A percentile compares a stretch with the other conserved stretches of the same genome.
phyloP scores from a whole-genome alignment of 108 stramenopile species.

The Cyclostephanos tholiformis region DNA sequence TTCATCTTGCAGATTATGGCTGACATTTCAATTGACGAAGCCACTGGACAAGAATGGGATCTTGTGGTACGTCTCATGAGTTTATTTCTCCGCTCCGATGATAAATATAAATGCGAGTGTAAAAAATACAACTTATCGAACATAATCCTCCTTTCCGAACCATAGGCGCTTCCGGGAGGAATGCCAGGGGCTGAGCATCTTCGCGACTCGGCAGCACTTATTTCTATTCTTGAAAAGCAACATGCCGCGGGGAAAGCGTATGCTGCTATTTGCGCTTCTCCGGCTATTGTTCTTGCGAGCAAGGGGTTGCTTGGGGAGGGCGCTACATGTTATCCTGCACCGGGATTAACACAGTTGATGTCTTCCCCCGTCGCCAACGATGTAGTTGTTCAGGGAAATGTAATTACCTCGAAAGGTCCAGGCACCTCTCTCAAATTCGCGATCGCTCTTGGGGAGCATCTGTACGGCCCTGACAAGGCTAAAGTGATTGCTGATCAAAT shows the following conservation, averaged over 20 bases:
- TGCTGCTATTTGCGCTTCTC: conserved; percentile 89
- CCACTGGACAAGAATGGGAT: conserved; percentile 83
- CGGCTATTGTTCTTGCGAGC: conserved; percentile 80
- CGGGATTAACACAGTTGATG: conserved; percentile 65
- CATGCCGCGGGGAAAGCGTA: conserved; percentile 58
- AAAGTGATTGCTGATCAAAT: conserved; percentile 41
- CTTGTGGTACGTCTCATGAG: conserved; percentile 44
- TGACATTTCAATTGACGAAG: conserved; percentile 84
- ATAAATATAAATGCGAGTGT: background rate
- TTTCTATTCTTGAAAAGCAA: conserved; percentile 76
- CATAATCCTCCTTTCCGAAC: background rate
- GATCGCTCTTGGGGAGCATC: conserved; percentile 47
- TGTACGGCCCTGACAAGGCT: conserved; percentile 58
- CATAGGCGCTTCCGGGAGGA: conserved; percentile 72
- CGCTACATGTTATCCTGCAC: conserved; percentile 93
- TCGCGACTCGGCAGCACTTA: conserved; percentile 68
- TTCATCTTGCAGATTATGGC: conserved; percentile 63
- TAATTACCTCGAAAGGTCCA: conserved; percentile 81
- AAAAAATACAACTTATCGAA: background rate
- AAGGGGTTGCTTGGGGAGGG: conserved; percentile 70
- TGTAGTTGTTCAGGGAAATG: conserved; percentile 74
- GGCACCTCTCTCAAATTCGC: conserved; percentile 82
- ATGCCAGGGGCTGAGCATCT: conserved; percentile 87
- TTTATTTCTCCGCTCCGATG: background rate
- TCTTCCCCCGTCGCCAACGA: conserved; percentile 51